Conservation (phyloP, 73 alveolate species). For the Stentor coeruleus region DNA sequence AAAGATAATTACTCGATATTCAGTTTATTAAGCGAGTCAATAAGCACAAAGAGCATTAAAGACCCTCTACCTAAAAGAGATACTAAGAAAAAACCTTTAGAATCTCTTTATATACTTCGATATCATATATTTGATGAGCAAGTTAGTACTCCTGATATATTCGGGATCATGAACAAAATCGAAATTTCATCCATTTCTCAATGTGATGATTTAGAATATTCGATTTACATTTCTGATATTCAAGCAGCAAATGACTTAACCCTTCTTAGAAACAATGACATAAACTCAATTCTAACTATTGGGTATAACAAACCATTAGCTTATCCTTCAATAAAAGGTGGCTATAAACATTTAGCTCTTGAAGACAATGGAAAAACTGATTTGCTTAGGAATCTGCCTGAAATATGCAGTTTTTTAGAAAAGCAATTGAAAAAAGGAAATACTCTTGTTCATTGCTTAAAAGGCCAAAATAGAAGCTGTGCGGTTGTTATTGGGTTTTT, state of each 20-base stretch:
- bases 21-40: too few relatives aligned
- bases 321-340: neutral
- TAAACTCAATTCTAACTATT: neutral
- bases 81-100: too few relatives aligned
- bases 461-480: neutral
- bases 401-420: neutral
- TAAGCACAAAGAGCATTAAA: too few relatives aligned
- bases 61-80: too few relatives aligned
- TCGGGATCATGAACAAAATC: too few relatives aligned
- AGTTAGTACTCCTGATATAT: too few relatives aligned
- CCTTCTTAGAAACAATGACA: neutral
- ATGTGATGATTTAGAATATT: too few relatives aligned
- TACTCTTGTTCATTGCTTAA: neutral
- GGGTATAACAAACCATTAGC: neutral
- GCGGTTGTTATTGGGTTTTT: neutral
- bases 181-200: too few relatives aligned
- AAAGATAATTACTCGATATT: too few relatives aligned
- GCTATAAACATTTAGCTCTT: neutral
- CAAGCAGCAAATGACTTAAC: neutral
- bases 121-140: too few relatives aligned
- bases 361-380: neutral
- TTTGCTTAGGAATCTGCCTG: neutral
- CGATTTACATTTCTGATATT: slow-evolving; percentile 1
- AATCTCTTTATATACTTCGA: too few relatives aligned
- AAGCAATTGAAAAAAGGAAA: neutral